A percentile compares a stretch with the other conserved stretches of the same genome.
These are phyloP conservation scores for Geosmithia morbida DNA, from an alignment of 2,329 filamentous ascomycete genomes.

Conservation along the genomic window DNA sequence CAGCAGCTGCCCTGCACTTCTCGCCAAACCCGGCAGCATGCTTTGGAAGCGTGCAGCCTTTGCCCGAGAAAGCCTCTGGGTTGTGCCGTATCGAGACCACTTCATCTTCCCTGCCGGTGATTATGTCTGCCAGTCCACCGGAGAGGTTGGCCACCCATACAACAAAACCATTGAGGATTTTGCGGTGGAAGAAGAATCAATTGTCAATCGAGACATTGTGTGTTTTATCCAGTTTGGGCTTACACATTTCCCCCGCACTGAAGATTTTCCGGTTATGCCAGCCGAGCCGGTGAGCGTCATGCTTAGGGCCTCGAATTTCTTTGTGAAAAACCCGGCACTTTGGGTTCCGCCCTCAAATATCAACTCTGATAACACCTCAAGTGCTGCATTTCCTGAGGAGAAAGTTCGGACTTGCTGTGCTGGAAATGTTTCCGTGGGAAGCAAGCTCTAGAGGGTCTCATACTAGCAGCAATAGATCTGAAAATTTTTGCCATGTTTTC, in stretches of 20 bases:
- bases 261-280: constrained; percentile 94
- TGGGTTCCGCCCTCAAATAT: constrained; percentile 51
- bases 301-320: constrained; percentile 71
- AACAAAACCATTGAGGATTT: constrained; percentile 53
- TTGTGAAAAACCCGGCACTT: constrained; percentile 61
- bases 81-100: constrained; percentile 56
- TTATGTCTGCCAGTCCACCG: constrained; percentile 78
- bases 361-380: not conserved
- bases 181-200: constrained; percentile 48
- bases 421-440: not conserved
- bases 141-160: constrained; percentile 43
- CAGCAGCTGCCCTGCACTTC: constrained; percentile 61
- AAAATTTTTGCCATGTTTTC: too few species aligned
- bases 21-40: constrained; percentile 68
- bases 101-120: constrained; percentile 76
- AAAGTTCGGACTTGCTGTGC: not conserved
- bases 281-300: constrained; percentile 73
- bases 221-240: constrained; percentile 89
- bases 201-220: constrained; percentile 76
- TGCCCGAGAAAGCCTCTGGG: constrained; percentile 72
- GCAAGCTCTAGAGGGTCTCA: not conserved
- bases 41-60: constrained; percentile 88
- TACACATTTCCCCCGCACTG: constrained; percentile 77
- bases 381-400: not conserved
- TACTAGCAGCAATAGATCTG: not conserved